These are phyloP conservation scores for Collybia sp. DNA, from an alignment of 768 basidiomycete species.

Conservation along the genomic window DNA sequence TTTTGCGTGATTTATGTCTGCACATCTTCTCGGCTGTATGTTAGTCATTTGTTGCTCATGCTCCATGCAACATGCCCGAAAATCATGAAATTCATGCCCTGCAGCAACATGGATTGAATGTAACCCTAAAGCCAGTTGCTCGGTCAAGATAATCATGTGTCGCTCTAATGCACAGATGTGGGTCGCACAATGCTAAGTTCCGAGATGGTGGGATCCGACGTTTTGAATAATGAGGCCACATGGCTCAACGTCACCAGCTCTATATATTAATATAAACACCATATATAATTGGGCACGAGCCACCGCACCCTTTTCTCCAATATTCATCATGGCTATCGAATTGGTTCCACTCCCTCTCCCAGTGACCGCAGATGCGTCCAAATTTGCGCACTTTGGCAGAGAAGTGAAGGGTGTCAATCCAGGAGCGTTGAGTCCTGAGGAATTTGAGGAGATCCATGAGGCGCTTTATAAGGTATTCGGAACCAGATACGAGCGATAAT, in stretches of 20 bases:
- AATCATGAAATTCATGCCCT: constrained; percentile 12
- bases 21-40: constrained; percentile 15
- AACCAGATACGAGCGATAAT: not conserved
- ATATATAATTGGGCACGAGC: not conserved
- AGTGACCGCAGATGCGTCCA: constrained; percentile 60
- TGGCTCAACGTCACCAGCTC: too few species aligned
- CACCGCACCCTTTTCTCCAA: not conserved
- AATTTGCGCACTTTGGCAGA: constrained; percentile 70
- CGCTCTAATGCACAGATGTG: too few species aligned
- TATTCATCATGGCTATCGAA: constrained; percentile 64
- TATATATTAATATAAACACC: not conserved
- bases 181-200: too few species aligned
- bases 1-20: constrained; percentile 6
- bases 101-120: too few species aligned
- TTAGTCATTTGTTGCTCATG: constrained; percentile 21
- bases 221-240: too few species aligned
- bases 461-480: constrained; percentile 70
- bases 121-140: too few species aligned
- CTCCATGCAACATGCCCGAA: constrained; percentile 21
- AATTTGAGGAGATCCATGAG: constrained; percentile 64
- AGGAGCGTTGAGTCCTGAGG: constrained; percentile 48
- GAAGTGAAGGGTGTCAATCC: constrained; percentile 75
- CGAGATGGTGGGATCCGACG: too few species aligned
- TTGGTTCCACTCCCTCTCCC: constrained; percentile 66
- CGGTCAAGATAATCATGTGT: too few species aligned